Evolutionary conservation across 1,284 basidiomycete genomes (phyloP).

Genomic region (Macrocystidia cucumis): DNA sequence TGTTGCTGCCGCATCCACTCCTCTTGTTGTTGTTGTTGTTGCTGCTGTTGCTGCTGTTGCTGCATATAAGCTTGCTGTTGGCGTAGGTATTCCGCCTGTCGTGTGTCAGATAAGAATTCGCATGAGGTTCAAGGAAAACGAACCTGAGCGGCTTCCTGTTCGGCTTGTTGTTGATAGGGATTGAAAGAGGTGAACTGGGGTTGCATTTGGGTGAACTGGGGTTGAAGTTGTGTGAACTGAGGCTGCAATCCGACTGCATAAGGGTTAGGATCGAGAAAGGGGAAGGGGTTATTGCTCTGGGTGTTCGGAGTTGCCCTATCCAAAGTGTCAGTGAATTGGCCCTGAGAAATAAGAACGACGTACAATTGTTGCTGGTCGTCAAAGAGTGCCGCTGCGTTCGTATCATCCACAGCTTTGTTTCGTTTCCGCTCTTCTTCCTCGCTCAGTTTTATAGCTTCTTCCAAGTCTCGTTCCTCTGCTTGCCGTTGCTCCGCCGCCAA

Average conservation of each 20-base stretch:
- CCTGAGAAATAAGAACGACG: slow-evolving; percentile 14
- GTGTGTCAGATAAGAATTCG: slow-evolving; percentile 6
- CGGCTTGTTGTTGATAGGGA: slow-evolving; percentile 92
- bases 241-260: slow-evolving; percentile 53
- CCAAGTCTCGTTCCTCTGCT: slow-evolving; percentile 74
- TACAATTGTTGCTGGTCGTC: slow-evolving; percentile 79
- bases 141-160: slow-evolving; percentile 75
- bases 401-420: slow-evolving; percentile 62
- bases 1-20: slow-evolving; percentile 66
- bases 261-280: slow-evolving; percentile 59
- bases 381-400: slow-evolving; percentile 74
- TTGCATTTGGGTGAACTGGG: slow-evolving; percentile 39
- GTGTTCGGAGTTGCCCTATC: slow-evolving; percentile 27
- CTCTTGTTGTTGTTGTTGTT: slow-evolving; percentile 58
- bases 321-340: slow-evolving; percentile 5
- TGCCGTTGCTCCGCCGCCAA: slow-evolving; percentile 68
- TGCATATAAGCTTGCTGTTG: slow-evolving; percentile 15
- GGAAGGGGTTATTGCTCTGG: slow-evolving; percentile 47
- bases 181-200: slow-evolving; percentile 91
- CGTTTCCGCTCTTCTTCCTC: slow-evolving; percentile 83
- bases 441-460: slow-evolving; percentile 74
- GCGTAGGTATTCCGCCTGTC: slow-evolving; percentile 60
- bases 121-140: slow-evolving; percentile 7
- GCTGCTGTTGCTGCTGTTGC: slow-evolving; percentile 51
- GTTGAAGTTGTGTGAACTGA: slow-evolving; percentile 44